Evolutionary conservation across 164 flowering plant species (phyloP).

Genomic region (Aristolochia fimbriata): DNA sequence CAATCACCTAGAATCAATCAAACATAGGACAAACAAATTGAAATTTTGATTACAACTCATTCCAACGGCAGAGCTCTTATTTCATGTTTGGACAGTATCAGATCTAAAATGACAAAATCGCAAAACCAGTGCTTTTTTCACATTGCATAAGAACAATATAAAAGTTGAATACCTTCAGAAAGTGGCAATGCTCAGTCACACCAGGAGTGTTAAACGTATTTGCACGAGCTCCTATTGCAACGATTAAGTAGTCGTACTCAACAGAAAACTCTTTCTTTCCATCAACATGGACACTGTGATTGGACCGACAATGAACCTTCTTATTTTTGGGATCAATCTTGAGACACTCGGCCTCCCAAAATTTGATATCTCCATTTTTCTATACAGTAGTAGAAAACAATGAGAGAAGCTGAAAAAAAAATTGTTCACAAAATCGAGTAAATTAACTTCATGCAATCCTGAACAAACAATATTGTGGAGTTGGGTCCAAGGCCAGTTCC

Average conservation of each 20-base stretch:
- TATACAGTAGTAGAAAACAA: conserved; percentile 15
- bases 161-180: conserved; percentile 54
- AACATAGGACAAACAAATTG: too few relatives aligned
- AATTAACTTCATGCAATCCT: background rate
- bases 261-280: conserved; percentile 55
- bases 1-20: too few relatives aligned
- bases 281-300: conserved; percentile 17
- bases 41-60: too few relatives aligned
- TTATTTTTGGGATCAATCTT: conserved; percentile 68
- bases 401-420: background rate
- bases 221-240: conserved; percentile 74
- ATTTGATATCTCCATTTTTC: conserved; percentile 49
- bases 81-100: too few relatives aligned
- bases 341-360: conserved; percentile 77
- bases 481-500: too few relatives aligned
- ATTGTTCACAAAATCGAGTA: too few relatives aligned
- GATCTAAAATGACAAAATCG: too few relatives aligned
- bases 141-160: background rate
- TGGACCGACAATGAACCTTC: conserved; percentile 66
- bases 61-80: too few relatives aligned
- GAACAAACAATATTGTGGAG: too few relatives aligned
- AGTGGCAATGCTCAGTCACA: conserved; percentile 76
- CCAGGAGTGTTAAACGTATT: conserved; percentile 97
- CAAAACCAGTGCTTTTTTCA: too few relatives aligned
- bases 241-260: conserved; percentile 86